Base-by-base conservation (phyloP, 2,329 filamentous ascomycete genomes). In the Aphanocladium album region DNA sequence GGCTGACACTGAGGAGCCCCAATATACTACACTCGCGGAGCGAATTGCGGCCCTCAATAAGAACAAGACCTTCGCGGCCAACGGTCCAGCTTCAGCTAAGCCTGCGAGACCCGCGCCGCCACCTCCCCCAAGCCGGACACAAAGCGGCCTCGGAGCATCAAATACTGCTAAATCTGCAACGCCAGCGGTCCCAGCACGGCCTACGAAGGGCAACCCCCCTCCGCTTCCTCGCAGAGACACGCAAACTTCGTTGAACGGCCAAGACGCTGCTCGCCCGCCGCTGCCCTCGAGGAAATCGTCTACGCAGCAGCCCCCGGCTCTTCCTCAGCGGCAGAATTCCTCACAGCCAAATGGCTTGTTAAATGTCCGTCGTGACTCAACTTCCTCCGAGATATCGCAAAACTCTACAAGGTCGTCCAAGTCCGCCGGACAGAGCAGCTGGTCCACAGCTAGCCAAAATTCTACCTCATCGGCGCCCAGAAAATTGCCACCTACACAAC, bases 21-120 rank as follows among this genome's bases (percentile, higher is more conserved):
- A 81, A 63, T 87, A 85, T 71, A 85, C 76, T 62, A 81, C 81
- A 8, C 77, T 88, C 27, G 80, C 83, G 5, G 83, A 87, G 71
- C 79, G 85, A 57, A 88, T 88, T 64, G 84, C 85, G 11, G 85
- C 85, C 33, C 77, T 88, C 64, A 87, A 87, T 66, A 74, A 77
- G 68, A 80, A 87, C 71, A 83, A 83, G 72, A 83, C 82, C 75
- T 83, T 87, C 61, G 67, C 73, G 16, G 73, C 75, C 23, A 71
- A 72, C 58, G 72, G 77, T 25, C 74, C 77, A 27, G 80, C 79
- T 3, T 71, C 73, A 30, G 72, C 73, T 23, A 62, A 60, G 33
- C 37, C 56, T 5, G 57, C 50, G n/a, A 50, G 45, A 30, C 50
- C 35, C 5, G 51, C 62, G 21, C 77, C 77, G 16, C 80, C 80